Evolutionary conservation across 2,329 filamentous ascomycete genomes (phyloP).

Genomic region (Pestalotiopsis fici): DNA sequence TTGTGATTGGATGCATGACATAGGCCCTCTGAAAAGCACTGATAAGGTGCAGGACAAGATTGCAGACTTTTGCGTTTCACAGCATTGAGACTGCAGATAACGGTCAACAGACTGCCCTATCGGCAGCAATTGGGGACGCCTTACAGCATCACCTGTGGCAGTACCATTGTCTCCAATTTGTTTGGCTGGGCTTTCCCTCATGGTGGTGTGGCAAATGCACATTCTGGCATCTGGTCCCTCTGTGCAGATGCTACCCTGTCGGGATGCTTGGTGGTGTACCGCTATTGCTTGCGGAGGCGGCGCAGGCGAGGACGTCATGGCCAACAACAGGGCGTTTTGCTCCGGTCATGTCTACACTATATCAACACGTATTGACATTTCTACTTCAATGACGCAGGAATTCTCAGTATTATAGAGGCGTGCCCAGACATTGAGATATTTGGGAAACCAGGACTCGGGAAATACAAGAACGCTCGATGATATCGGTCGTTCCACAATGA

Average conservation of each 20-base stretch:
- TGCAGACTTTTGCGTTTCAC: not conserved
- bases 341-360: not conserved
- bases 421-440: not conserved
- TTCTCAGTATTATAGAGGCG: not conserved
- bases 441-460: too few species aligned
- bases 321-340: not conserved
- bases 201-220: not conserved
- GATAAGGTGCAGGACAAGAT: not conserved
- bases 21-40: not conserved
- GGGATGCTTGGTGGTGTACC: not conserved
- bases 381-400: not conserved
- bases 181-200: not conserved
- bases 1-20: not conserved
- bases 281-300: too few species aligned
- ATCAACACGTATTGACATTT: not conserved
- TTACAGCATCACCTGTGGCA: not conserved
- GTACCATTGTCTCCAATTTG: too few species aligned
- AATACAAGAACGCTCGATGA: too few species aligned
- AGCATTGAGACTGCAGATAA: not conserved
- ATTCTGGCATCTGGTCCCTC: not conserved
- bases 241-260: not conserved
- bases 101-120: not conserved
- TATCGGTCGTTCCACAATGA: too few species aligned
- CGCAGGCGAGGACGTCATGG: not conserved
- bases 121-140: not conserved